Evolutionary conservation across 305 asterid genomes (phyloP).

Genomic region (Withania somnifera): DNA sequence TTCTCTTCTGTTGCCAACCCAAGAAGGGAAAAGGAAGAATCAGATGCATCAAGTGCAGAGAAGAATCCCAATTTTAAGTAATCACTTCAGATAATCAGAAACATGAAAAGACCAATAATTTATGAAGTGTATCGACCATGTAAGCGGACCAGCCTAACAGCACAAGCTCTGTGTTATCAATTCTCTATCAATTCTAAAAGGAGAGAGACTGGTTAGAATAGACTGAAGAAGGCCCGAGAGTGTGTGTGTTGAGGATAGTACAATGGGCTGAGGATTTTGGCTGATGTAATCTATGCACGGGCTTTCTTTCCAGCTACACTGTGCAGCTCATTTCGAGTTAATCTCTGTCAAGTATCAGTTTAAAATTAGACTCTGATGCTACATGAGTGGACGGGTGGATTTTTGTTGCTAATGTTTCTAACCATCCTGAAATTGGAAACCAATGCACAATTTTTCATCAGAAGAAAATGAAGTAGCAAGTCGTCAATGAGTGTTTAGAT

Average conservation of each 20-base stretch:
- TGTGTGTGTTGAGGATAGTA: neutral
- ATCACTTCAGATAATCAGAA: neutral
- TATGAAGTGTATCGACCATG: neutral
- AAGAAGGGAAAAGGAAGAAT: neutral
- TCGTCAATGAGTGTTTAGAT: neutral
- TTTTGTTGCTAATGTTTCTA: neutral
- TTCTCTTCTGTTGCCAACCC: neutral
- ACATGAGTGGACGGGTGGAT: neutral
- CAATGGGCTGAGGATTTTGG: neutral
- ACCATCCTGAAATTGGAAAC: neutral
- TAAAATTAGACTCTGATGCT: neutral
- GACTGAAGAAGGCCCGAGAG: neutral
- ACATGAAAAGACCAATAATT: neutral
- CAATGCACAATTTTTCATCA: neutral
- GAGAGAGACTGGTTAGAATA: neutral
- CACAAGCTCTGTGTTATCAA: neutral
- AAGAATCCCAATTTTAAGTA: neutral
- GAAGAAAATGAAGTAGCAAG: neutral
- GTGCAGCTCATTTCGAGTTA: neutral
- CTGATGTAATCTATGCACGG: neutral
- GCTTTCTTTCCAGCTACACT: neutral
- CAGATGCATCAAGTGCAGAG: neutral
- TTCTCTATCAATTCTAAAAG: neutral
- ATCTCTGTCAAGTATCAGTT: neutral
- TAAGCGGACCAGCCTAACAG: neutral